Evolutionary conservation across 176 grass and related monocot genomes (phyloP).

Genomic region (Rhynchospora tenuis): DNA sequence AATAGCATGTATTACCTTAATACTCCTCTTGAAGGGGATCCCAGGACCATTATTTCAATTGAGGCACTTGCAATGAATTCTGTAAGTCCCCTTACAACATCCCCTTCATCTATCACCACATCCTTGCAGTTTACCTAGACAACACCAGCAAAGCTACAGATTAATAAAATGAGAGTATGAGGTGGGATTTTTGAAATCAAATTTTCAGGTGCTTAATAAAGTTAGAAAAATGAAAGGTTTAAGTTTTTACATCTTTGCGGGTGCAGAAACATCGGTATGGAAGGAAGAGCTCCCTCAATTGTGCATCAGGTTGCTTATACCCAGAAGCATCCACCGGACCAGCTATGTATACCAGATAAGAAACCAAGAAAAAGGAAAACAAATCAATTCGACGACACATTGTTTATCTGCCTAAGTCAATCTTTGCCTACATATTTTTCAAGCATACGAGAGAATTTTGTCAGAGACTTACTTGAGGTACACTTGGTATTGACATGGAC

Average conservation of each 20-base stretch:
- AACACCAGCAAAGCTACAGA: background rate
- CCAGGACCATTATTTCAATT: conserved; percentile 70
- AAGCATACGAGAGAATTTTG: background rate
- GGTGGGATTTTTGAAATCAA: background rate
- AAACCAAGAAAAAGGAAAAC: background rate
- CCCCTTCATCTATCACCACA: conserved; percentile 69
- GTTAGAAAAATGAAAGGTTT: background rate
- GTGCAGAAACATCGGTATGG: conserved; percentile 96
- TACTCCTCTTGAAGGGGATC: conserved; percentile 53
- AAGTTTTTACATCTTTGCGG: conserved; percentile 61
- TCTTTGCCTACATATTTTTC: background rate
- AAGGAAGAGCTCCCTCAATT: conserved; percentile 69
- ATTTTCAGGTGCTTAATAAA: background rate
- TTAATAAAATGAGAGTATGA: background rate
- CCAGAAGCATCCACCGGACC: conserved; percentile 40
- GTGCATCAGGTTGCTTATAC: conserved; percentile 59
- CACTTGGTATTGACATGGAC: conserved; percentile 72
- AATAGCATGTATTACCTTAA: conserved; percentile 35
- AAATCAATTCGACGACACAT: background rate
- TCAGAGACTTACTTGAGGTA: conserved; percentile 33
- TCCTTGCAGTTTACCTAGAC: conserved; percentile 63
- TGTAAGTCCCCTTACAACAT: conserved; percentile 59
- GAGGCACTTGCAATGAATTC: conserved; percentile 55
- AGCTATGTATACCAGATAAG: background rate
- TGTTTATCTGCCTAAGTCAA: background rate